phyloP scores from a whole-genome alignment of 1,284 basidiomycete species.

The Fomitopsis pinicola region DNA sequence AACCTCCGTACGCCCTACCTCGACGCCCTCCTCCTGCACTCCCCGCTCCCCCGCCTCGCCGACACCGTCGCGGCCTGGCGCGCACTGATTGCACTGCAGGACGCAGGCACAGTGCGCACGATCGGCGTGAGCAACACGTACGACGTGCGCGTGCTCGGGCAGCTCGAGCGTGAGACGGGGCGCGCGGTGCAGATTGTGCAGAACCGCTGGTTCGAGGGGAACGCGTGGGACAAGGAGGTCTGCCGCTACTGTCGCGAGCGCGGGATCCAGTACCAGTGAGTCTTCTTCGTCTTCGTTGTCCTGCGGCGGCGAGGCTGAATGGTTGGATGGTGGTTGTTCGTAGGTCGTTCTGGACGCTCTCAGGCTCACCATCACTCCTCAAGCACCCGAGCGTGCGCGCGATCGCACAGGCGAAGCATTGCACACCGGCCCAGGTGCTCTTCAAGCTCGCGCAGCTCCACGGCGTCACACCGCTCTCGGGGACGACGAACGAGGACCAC shows the following conservation, averaged over 20 bases:
- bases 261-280: constrained; percentile 71
- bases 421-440: constrained; percentile 61
- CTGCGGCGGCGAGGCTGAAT: background rate
- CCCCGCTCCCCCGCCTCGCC: constrained; percentile 55
- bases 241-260: constrained; percentile 50
- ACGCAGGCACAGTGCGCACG: constrained; percentile 53
- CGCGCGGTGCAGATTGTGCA: constrained; percentile 66
- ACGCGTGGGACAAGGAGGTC: constrained; percentile 67
- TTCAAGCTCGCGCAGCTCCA: constrained; percentile 63
- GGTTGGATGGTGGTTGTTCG: background rate
- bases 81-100: constrained; percentile 54
- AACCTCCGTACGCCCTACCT: constrained; percentile 69
- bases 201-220: constrained; percentile 80
- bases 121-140: constrained; percentile 81
- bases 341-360: constrained; percentile 87
- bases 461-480: constrained; percentile 62
- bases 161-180: constrained; percentile 45
- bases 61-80: constrained; percentile 67
- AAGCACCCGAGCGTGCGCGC: constrained; percentile 39
- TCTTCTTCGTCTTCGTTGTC: constrained; percentile 10
- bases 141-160: constrained; percentile 50
- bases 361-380: constrained; percentile 67
- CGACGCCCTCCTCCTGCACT: constrained; percentile 76
- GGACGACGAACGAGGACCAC: constrained; percentile 59
- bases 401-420: constrained; percentile 42